Percentiles rank a stretch among this genome's conserved stretches.
These are phyloP conservation scores for Penicillium polonicum DNA, from an alignment of 2,329 filamentous ascomycete species.

Conservation along the genomic window DNA sequence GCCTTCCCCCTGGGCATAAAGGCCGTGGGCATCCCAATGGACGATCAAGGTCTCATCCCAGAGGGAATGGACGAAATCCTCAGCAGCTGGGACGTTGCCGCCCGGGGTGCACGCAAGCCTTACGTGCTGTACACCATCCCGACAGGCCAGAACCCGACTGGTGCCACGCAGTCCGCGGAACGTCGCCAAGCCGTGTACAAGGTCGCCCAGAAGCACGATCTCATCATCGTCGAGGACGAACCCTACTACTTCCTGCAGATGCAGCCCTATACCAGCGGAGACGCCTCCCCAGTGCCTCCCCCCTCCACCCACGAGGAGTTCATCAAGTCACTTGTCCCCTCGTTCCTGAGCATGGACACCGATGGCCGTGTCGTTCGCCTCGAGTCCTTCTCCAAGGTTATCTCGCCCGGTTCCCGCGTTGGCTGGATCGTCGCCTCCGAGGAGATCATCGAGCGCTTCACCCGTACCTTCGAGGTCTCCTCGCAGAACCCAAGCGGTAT, in stretches of 20 bases:
- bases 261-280: conserved; percentile 65
- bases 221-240: conserved; percentile 88
- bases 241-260: conserved; percentile 92
- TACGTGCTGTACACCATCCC: conserved; percentile 69
- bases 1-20: conserved; percentile 62
- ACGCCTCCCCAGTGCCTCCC: conserved; percentile 52
- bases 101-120: conserved; percentile 61
- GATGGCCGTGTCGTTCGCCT: conserved; percentile 87
- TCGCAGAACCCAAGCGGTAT: conserved; percentile 85
- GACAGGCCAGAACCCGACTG: conserved; percentile 88
- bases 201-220: conserved; percentile 77
- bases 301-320: conserved; percentile 69
- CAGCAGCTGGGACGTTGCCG: conserved; percentile 61
- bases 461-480: conserved; percentile 76
- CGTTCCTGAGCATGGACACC: conserved; percentile 73
- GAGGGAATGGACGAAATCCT: conserved; percentile 62
- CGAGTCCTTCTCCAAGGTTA: conserved; percentile 91
- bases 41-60: conserved; percentile 64
- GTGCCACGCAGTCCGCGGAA: conserved; percentile 70
- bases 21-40: conserved; percentile 62
- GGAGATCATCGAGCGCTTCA: conserved; percentile 79
- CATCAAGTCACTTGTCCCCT: conserved; percentile 69
- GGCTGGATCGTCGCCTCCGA: conserved; percentile 89
- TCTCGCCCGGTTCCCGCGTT: conserved; percentile 75
- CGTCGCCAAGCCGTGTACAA: conserved; percentile 72